Percentiles rank a stretch among this genome's conserved stretches.
These are phyloP conservation scores for Stramenopiles sp. DNA, from an alignment of 352 stramenopile species.

Conservation along the genomic window DNA sequence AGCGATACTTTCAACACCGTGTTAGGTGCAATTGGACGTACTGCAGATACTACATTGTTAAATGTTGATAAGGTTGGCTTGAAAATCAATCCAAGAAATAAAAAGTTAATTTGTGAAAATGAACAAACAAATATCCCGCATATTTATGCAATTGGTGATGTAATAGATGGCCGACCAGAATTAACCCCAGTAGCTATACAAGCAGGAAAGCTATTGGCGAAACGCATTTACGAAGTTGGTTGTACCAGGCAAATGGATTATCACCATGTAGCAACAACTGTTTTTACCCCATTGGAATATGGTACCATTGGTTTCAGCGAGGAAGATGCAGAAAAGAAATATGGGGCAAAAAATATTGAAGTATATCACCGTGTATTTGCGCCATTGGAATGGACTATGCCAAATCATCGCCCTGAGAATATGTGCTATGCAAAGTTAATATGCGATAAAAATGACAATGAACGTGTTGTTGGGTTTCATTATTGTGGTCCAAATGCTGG, in stretches of 20 bases:
- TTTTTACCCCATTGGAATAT: slow-evolving; percentile 96
- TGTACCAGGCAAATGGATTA: slow-evolving; percentile 64
- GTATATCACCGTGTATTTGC: slow-evolving; percentile 87
- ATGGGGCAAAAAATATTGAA: slow-evolving; percentile 69
- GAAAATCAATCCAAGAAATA: slow-evolving; percentile 57
- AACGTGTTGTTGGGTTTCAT: slow-evolving; percentile 85
- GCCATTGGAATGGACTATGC: slow-evolving; percentile 80
- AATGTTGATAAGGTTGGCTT: slow-evolving; percentile 59
- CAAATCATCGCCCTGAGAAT: slow-evolving; percentile 33
- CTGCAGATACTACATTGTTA: slow-evolving; percentile 70
- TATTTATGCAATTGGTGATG: slow-evolving; percentile 91
- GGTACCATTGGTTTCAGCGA: slow-evolving; percentile 84
- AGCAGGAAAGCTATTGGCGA: slow-evolving; percentile 62
- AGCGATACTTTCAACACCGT: slow-evolving; percentile 88
- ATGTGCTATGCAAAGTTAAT: slow-evolving; percentile 85
- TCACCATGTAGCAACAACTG: slow-evolving; percentile 60
- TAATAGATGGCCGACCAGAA: slow-evolving; percentile 77
- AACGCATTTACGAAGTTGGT: slow-evolving; percentile 62
- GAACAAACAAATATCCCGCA: slow-evolving; percentile 81
- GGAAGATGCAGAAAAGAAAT: slow-evolving; percentile 66
- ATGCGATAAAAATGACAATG: slow-evolving; percentile 49
- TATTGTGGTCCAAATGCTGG: slow-evolving; percentile 92
- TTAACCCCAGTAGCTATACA: slow-evolving; percentile 94
- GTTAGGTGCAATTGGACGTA: slow-evolving; percentile 72
- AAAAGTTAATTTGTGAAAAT: slow-evolving; percentile 49